Evolutionary conservation across 306 rosid species (phyloP), one percentile per base, ranked within the genome.

Genomic region (Phaseolus lunatus): DNA sequence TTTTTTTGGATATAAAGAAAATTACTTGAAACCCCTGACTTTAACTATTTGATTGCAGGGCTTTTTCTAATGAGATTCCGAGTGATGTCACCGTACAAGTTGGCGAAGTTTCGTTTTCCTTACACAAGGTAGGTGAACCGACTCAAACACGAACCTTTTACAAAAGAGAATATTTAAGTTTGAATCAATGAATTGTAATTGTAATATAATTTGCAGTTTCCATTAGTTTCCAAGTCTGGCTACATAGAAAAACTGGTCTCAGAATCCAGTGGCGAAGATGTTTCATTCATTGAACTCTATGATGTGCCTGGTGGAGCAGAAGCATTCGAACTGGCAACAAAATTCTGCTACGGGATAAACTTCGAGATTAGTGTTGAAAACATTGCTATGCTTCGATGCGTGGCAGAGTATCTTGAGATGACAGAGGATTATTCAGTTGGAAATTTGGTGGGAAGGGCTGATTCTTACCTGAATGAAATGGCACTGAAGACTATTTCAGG

Each of bases 331-430:
- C 87, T 89, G 11, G 93, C 97, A 37, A 93, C 97, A 18, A 95
- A 89, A 14, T 92, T 92, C 85, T 95, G 98, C 64, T 95, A 95
- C 9, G 97, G 97, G 2, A 85, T 92, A 68, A 95, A 95, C 76
- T 95, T 92, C 49, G 97, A 92, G 85, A 89, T 95, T 66, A 53
- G 87, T 73, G 67, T 89, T 0, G 93, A 89, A 44, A 92, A 95
- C 72, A 90, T 92, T 0, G 91, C 92, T 15, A 74, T 78, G 76
- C 93, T 95, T 13, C 90, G 89, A 27, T 95, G 97, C 4, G 89
- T 67, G 33, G 93, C 97, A 5, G 98, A 95, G 87, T 89, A 92
- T 82, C 91, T 95, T 14, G 90, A 86, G 81, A 95, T 95, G 98
- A 87, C 98, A 14, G 98, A 92, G 90, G 97, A 88, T 3, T 71